Base-by-base conservation (phyloP, 1,284 basidiomycete genomes). In the Papiliotrema laurentii region DNA sequence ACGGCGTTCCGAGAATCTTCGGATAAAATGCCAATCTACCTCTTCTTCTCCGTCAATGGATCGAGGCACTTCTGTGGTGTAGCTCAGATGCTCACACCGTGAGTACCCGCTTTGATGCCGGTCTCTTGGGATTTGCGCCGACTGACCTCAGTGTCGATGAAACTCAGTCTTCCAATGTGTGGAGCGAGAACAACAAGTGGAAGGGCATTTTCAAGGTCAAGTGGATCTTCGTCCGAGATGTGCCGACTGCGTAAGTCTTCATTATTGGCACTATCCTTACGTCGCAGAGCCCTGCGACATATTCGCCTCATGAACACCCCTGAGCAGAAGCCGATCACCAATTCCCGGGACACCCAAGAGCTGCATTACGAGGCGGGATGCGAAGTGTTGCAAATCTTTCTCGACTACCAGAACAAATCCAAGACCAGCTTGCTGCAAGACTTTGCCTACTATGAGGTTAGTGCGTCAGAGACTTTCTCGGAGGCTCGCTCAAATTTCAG, bases 11-110 rank as follows among this genome's bases (percentile, higher is more conserved):
- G 89, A 68, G 92, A 97, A 68, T 86, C 82, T 24, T 81, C 81
- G 22, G 85, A 85, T 31, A 79, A 86, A 42, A 89, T 89, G 1
- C 91, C 92, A 0, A 92, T 97, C 58, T 97, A 96, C 72, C 79
- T 97, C 5, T 94, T 96, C 76, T 97, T 96, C 75, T 92, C 88
- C 56, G 93, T 97, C 55, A 97, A 97, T 69, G 90, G 88, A 3
- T 87, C 85, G 80, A 89, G 92, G 1, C 92, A 96, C 70, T 97
- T 97, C 74, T 96, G 92, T 63, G 92, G 92, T 33, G 90, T 97
- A 80, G 92, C 92, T 0, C 89, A 94, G 74, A 96, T 96, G 92
- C 73, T 90, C 61, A 91, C 89, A 9, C 84, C 87, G 42, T 88
- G 28, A 50, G 68, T 63, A 19, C 21, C 2, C 35, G 4, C 24